Evolutionary conservation across 306 rosid genomes (phyloP), one percentile per base, ranked within the genome.

Genomic region (Vicia sativa): DNA sequence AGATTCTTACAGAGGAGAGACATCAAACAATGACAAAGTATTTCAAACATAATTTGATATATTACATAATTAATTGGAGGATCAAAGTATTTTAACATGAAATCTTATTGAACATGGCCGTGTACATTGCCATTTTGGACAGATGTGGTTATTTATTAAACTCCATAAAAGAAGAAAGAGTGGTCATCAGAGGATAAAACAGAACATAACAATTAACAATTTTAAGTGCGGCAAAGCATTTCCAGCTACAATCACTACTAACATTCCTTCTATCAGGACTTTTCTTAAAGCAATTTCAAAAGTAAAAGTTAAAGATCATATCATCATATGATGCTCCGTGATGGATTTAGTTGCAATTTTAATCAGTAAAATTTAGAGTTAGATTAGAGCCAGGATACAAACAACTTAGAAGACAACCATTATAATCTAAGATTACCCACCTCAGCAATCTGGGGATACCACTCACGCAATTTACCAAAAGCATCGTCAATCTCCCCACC

Each of bases 371-470:
- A 65, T 52, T 52, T 44, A 41, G 15, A 70, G 35, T 15, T 16
- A 95, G 48, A 41, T 64, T 64, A 21, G 39, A 34, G 61, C 34
- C 41, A 67, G 49, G 34, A 67, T 68, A 54, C 46, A 59, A 19
- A 56, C 5, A 59, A 34, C 25, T 2, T 5, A 4, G 29, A 23
- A 70, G 55, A 39, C 44, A 70, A 65, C 35, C 50, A 52, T 11
- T 56, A 43, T 70, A 56, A 34, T 50, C 77, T 54, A 41, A 60
- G 80, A 71, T 55, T 76, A 46, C 84, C 72, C 70, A 95, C 97
- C 99, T 90, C 88, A 76, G 89, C 86, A 85, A 95, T 85, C 76
- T 84, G 88, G 62, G 99, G 99, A 81, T 87, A 95, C 97, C 97
- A 95, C 55, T 95, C 97, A 55, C 79, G 87, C 71, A 95, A 81